phyloP scores from a whole-genome alignment of 2,329 filamentous ascomycete genomes.

The Aspergillus felis region DNA sequence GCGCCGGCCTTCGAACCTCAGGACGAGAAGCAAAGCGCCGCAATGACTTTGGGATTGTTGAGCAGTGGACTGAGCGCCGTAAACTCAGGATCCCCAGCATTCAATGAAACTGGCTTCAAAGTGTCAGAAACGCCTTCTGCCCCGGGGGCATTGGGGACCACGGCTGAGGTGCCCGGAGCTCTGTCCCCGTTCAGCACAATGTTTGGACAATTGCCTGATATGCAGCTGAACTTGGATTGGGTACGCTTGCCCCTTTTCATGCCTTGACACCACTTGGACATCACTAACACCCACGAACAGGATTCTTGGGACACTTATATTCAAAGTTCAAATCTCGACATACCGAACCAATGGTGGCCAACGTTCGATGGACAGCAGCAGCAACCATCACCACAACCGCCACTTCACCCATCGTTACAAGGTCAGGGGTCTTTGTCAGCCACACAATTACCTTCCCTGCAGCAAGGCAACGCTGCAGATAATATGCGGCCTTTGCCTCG shows the following conservation, averaged over 20 bases:
- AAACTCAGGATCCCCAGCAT: slow-evolving; percentile 28
- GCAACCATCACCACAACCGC: slow-evolving; percentile 15
- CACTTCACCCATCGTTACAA: slow-evolving; percentile 2
- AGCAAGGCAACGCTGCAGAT: slow-evolving; percentile 14
- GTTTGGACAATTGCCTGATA: slow-evolving; percentile 55
- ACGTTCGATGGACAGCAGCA: slow-evolving; percentile 32
- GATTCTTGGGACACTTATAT: slow-evolving; percentile 68
- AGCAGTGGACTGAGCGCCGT: slow-evolving; percentile 58
- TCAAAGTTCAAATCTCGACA: slow-evolving; percentile 52
- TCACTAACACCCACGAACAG: slow-evolving; percentile 36
- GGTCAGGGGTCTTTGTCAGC: slow-evolving; percentile 19
- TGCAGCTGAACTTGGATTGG: slow-evolving; percentile 59
- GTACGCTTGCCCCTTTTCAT: slow-evolving; percentile 41
- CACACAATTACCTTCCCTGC: slow-evolving; percentile 15
- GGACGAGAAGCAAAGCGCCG: slow-evolving; percentile 61
- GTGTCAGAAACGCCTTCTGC: slow-evolving; percentile 24
- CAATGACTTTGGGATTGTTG: slow-evolving; percentile 67
- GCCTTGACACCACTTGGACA: not conserved
- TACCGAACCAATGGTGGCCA: slow-evolving; percentile 37
- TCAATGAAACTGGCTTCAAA: slow-evolving; percentile 28
- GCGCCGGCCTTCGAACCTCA: slow-evolving; percentile 37
- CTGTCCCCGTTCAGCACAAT: slow-evolving; percentile 52
- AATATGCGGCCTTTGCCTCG: slow-evolving; percentile 13
- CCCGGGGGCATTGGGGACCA: slow-evolving; percentile 20
- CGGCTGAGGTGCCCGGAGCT: slow-evolving; percentile 38